A percentile compares a stretch with the other conserved stretches of the same genome.
phyloP scores from a whole-genome alignment of 2,329 filamentous ascomycete species.

The Davidsoniella virescens region DNA sequence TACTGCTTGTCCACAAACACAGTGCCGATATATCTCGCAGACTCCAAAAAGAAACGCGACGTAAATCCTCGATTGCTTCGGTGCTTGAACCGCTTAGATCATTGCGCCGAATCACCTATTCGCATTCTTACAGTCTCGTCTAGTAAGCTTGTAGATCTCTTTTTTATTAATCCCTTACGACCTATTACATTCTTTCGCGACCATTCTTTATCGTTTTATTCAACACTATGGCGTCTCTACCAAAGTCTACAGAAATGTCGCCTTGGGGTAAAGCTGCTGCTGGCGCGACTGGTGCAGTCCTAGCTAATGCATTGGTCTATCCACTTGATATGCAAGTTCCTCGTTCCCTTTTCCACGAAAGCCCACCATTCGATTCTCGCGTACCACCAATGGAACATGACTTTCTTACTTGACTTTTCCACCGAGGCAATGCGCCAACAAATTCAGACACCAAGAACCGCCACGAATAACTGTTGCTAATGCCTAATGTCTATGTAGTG shows the following conservation, averaged over 20 bases:
- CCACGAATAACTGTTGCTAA: background rate
- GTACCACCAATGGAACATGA: too few species aligned
- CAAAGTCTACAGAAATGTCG: slow-evolving; percentile 56
- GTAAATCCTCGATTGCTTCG: too few species aligned
- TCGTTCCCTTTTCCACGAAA: background rate
- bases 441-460: background rate
- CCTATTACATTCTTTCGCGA: background rate
- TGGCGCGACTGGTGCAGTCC: slow-evolving; percentile 78
- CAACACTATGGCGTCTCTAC: slow-evolving; percentile 33
- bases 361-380: too few species aligned
- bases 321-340: slow-evolving; percentile 78
- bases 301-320: slow-evolving; percentile 92
- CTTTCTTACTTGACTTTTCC: background rate
- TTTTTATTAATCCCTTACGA: background rate
- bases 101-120: too few species aligned
- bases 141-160: background rate
- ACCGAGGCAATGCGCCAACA: background rate
- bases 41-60: too few species aligned
- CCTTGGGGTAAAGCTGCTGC: slow-evolving; percentile 89
- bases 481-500: slow-evolving; percentile 32
- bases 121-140: too few species aligned
- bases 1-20: background rate
- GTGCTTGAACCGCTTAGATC: too few species aligned
- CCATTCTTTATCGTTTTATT: background rate
- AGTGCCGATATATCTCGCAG: too few species aligned